Conservation (phyloP, 176 grass and related monocot genomes). For the Cenchrus purpureus region DNA sequence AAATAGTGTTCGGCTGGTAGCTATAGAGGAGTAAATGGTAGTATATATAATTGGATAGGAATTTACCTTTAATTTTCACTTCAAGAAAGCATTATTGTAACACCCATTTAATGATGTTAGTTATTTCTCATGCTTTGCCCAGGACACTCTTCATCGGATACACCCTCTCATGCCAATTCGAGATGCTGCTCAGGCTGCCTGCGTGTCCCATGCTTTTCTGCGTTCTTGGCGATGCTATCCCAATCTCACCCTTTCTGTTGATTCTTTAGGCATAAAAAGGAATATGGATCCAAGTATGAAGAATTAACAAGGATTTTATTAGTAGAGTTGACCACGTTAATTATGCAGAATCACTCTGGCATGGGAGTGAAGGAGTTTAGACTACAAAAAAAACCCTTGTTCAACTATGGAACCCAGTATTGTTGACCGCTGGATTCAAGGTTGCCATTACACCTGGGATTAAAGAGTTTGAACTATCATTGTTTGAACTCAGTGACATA, state of each 20-base stretch:
- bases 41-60: background rate
- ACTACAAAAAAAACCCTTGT: background rate
- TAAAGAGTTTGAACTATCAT: conserved; percentile 8
- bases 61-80: no score
- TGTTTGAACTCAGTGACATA: background rate
- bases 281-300: background rate
- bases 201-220: conserved; percentile 8
- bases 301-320: background rate
- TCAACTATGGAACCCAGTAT: background rate
- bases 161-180: conserved; percentile 8
- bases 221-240: conserved; percentile 18
- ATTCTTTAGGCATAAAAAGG: conserved; percentile 15
- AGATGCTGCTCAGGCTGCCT: conserved; percentile 23
- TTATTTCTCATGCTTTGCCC: background rate
- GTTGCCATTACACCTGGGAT: conserved; percentile 8
- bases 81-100: background rate
- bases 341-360: conserved; percentile 24
- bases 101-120: background rate
- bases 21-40: background rate
- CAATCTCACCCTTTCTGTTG: background rate
- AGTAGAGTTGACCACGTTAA: conserved; percentile 10
- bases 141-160: conserved; percentile 6
- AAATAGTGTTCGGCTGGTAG: no score
- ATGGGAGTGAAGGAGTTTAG: conserved; percentile 11
- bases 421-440: conserved; percentile 7